These are phyloP conservation scores for Neonectria sp. DNA, from an alignment of 2,329 filamentous ascomycete species.

Conservation along the genomic window DNA sequence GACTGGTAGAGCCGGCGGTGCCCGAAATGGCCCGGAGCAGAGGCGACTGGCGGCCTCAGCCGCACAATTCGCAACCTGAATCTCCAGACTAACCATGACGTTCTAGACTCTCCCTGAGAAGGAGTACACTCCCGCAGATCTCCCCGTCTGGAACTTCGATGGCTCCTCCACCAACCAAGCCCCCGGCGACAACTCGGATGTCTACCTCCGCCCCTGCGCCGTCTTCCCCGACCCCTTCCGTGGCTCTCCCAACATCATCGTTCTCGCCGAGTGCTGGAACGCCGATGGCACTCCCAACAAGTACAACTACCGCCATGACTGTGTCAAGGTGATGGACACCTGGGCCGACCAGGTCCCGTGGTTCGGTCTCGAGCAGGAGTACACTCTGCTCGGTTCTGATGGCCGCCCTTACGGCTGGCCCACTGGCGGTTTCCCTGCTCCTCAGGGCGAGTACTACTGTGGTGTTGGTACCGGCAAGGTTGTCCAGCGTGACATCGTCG, in stretches of 20 bases:
- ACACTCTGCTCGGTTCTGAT: slow-evolving; percentile 82
- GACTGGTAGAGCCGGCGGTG: slow-evolving; percentile 31
- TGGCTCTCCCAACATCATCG: slow-evolving; percentile 90
- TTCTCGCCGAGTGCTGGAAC: slow-evolving; percentile 96
- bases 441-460: slow-evolving; percentile 73
- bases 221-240: slow-evolving; percentile 95
- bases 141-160: slow-evolving; percentile 71
- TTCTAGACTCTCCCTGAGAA: slow-evolving; percentile 65
- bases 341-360: slow-evolving; percentile 89
- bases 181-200: slow-evolving; percentile 94
- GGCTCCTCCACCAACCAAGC: slow-evolving; percentile 95
- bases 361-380: slow-evolving; percentile 99
- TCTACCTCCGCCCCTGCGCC: slow-evolving; percentile 93
- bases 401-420: slow-evolving; percentile 88
- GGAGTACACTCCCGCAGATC: slow-evolving; percentile 66
- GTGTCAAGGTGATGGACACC: slow-evolving; percentile 89
- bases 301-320: slow-evolving; percentile 97
- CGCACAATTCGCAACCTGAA: not conserved
- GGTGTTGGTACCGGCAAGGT: slow-evolving; percentile 98
- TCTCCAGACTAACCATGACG: not conserved
- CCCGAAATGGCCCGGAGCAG: slow-evolving; percentile 11
- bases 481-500: slow-evolving; percentile 97
- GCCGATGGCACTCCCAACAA: slow-evolving; percentile 96
- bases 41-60: not conserved
- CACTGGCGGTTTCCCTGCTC: slow-evolving; percentile 86